Percentiles rank a stretch among this genome's conserved stretches.
Evolutionary conservation across 1,284 basidiomycete genomes (phyloP).

Genomic region (Phylloboletellus chloephorus): DNA sequence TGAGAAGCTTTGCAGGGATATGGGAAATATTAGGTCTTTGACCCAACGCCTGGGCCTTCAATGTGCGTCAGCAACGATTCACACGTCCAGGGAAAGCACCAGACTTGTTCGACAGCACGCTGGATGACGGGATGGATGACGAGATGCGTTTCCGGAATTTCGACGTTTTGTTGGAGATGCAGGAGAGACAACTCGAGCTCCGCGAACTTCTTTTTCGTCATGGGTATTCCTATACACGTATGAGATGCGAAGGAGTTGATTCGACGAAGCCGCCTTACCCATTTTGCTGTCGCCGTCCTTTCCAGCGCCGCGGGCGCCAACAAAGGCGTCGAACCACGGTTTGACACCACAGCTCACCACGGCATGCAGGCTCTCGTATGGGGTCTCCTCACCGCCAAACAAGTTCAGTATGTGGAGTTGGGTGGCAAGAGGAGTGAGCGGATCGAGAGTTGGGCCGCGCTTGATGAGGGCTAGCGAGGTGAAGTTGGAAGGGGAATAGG

Average conservation of each 20-base stretch:
- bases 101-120: conserved; percentile 74
- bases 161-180: conserved; percentile 97
- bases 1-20: conserved; percentile 69
- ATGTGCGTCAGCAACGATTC: conserved; percentile 12
- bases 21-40: conserved; percentile 70
- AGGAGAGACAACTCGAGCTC: conserved; percentile 95
- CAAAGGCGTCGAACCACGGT: conserved; percentile 97
- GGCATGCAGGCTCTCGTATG: conserved; percentile 95
- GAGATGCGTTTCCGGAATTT: conserved; percentile 95
- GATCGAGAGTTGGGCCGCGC: conserved; percentile 79
- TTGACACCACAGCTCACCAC: conserved; percentile 95
- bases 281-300: conserved; percentile 85
- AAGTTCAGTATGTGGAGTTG: conserved; percentile 93
- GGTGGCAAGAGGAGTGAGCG: conserved; percentile 68
- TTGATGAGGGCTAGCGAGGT: conserved; percentile 95
- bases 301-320: conserved; percentile 66
- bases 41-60: conserved; percentile 50
- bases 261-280: conserved; percentile 45
- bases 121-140: conserved; percentile 89
- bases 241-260: conserved; percentile 2
- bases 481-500: conserved; percentile 77
- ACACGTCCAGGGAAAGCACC: conserved; percentile 15
- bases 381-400: conserved; percentile 86
- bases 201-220: conserved; percentile 99
- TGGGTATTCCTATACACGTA: conserved; percentile 71